phyloP scores from a whole-genome alignment of 352 stramenopile species.

The Phytophthora boehmeriae region DNA sequence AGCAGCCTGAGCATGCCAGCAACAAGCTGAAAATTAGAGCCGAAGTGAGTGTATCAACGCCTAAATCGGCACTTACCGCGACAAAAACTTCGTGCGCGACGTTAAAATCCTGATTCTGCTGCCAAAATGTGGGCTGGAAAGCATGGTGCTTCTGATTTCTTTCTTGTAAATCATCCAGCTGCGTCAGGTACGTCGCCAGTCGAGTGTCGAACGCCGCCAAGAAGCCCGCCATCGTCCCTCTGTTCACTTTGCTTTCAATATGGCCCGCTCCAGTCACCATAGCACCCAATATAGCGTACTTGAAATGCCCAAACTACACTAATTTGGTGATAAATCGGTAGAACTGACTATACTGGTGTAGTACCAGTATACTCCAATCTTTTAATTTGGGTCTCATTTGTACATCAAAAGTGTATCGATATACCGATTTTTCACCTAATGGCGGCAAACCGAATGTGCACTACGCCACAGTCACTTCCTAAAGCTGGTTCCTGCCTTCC shows the following conservation, averaged over 20 bases:
- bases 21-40: conserved; percentile 11
- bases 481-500: background rate
- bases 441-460: background rate
- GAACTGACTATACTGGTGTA: no score
- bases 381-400: background rate
- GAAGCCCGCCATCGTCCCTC: conserved; percentile 50
- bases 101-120: conserved; percentile 77
- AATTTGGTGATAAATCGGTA: background rate
- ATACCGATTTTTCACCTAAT: background rate
- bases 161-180: conserved; percentile 67
- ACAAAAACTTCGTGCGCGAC: conserved; percentile 83
- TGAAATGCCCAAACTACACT: no score
- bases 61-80: conserved; percentile 41
- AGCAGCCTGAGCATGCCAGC: conserved; percentile 41
- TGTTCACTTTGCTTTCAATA: conserved; percentile 4
- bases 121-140: conserved; percentile 83
- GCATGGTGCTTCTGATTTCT: conserved; percentile 54
- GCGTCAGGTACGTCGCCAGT: conserved; percentile 51
- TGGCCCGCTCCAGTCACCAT: conserved; percentile 1
- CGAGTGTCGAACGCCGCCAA: conserved; percentile 63
- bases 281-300: background rate
- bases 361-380: background rate
- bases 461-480: background rate
- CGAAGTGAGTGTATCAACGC: conserved; percentile 5
- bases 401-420: conserved; percentile 4